These are phyloP conservation scores for Xanthoconium separans DNA, from an alignment of 1,284 basidiomycete genomes.

Conservation along the genomic window DNA sequence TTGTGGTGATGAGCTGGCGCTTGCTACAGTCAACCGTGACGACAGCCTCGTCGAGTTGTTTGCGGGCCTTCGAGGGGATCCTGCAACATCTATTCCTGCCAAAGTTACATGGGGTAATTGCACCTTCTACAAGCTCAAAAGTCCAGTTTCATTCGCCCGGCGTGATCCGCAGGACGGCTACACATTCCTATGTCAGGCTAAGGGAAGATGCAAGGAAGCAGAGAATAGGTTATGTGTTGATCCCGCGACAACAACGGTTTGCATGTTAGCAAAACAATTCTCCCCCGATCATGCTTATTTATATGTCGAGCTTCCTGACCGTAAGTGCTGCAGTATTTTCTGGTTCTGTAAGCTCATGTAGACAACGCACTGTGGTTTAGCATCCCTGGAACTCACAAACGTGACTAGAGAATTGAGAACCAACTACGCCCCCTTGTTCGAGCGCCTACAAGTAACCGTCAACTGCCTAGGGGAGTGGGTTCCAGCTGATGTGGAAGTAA, in stretches of 20 bases:
- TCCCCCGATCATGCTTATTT: neutral
- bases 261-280: neutral
- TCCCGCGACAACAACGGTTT: neutral
- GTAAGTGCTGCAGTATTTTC: neutral
- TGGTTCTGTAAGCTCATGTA: neutral
- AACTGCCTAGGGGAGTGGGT: neutral
- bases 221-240: neutral
- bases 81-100: neutral
- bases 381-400: no score
- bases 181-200: neutral
- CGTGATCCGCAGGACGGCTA: neutral
- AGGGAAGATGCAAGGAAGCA: neutral
- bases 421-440: neutral
- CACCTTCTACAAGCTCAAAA: neutral
- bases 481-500: neutral
- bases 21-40: neutral
- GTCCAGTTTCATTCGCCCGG: neutral
- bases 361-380: neutral
- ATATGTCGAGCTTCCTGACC: neutral
- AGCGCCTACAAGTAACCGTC: neutral
- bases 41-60: neutral
- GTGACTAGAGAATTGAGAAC: neutral
- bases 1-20: neutral
- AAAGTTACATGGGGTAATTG: neutral
- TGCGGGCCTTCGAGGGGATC: neutral